phyloP scores from a whole-genome alignment of 148 eudicot species.

The Rheum nobile region DNA sequence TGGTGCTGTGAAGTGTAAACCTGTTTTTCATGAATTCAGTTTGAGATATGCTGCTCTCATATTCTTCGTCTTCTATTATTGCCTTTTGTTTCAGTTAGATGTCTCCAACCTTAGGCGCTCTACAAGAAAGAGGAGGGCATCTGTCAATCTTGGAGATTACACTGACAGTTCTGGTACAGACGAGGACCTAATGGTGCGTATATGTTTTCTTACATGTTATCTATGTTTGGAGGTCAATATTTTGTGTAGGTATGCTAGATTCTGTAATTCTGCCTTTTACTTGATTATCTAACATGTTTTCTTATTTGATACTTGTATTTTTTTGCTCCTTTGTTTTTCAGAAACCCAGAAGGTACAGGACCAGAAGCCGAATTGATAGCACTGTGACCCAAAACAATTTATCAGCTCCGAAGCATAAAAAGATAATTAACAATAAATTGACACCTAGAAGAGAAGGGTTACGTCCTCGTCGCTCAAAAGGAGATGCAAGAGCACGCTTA shows the following conservation, averaged over 20 bases:
- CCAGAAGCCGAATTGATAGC: constrained; percentile 50
- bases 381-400: constrained; percentile 43
- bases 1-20: neutral
- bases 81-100: constrained; percentile 43
- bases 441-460: constrained; percentile 81
- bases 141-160: constrained; percentile 62
- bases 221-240: constrained; percentile 3
- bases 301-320: constrained; percentile 11
- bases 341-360: constrained; percentile 51
- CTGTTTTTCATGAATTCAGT: neutral
- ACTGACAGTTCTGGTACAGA: constrained; percentile 92
- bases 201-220: constrained; percentile 10
- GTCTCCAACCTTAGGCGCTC: constrained; percentile 79
- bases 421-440: constrained; percentile 22
- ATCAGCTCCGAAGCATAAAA: constrained; percentile 38
- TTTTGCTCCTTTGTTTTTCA: constrained; percentile 20
- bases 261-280: constrained; percentile 10
- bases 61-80: neutral
- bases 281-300: constrained; percentile 6
- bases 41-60: neutral
- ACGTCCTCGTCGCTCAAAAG: constrained; percentile 66
- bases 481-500: constrained; percentile 27
- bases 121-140: constrained; percentile 75
- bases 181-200: constrained; percentile 80
- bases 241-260: constrained; percentile 9